Evolutionary conservation across 352 stramenopile genomes (phyloP).

Genomic region (Phytopythium litorale): DNA sequence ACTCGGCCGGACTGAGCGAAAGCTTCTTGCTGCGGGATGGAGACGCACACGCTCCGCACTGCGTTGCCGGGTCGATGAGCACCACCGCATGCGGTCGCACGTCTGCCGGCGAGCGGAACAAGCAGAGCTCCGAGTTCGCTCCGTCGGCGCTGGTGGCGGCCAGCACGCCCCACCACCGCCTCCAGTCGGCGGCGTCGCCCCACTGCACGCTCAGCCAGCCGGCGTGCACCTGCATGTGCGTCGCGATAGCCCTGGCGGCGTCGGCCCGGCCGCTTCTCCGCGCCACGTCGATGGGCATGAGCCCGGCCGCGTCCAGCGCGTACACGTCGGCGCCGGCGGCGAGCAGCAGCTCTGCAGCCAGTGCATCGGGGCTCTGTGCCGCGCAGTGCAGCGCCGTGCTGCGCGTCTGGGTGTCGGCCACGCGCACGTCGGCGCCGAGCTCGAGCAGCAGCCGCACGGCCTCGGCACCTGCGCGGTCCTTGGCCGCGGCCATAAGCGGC

Average conservation of each 20-base stretch:
- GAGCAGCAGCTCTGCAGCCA: conserved; percentile 41
- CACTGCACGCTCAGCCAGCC: conserved; percentile 41
- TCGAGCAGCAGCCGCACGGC: conserved; percentile 44
- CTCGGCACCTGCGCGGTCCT: conserved; percentile 24
- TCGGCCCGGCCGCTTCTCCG: conserved; percentile 16
- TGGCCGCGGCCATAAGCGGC: conserved; percentile 53
- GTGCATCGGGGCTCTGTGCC: conserved; percentile 37
- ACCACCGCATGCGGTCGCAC: conserved; percentile 11
- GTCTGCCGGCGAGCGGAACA: conserved; percentile 28
- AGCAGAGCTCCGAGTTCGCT: conserved; percentile 32
- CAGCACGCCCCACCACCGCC: conserved; percentile 39
- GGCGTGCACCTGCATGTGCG: conserved; percentile 31
- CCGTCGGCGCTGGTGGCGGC: conserved; percentile 30
- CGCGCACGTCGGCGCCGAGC: conserved; percentile 43
- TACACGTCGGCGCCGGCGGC: conserved; percentile 37
- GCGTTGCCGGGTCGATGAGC: neutral
- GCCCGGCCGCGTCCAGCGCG: conserved; percentile 33
- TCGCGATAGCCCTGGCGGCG: conserved; percentile 17
- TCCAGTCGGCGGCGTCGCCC: conserved; percentile 26
- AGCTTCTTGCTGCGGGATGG: neutral
- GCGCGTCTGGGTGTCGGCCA: conserved; percentile 20
- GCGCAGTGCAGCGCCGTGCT: conserved; percentile 63
- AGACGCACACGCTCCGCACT: neutral
- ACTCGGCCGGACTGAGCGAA: neutral
- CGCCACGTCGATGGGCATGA: conserved; percentile 50